phyloP scores from a whole-genome alignment of 331 rosid genomes.

The Quercus phellos region DNA sequence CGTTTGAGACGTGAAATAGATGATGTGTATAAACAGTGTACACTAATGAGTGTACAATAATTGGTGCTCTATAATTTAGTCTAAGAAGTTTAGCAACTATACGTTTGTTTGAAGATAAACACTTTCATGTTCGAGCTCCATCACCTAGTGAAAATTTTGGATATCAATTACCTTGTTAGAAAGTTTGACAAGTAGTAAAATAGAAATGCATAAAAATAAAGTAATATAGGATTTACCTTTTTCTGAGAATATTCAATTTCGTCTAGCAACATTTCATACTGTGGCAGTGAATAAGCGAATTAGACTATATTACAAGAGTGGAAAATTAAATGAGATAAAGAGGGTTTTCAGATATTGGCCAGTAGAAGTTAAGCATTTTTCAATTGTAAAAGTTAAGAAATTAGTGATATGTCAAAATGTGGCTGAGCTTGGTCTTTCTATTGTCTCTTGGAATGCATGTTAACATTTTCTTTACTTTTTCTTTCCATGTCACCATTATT shows the following conservation, averaged over 20 bases:
- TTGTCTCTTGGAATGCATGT: neutral
- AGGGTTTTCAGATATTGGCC: neutral
- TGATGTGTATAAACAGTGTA: too few relatives aligned
- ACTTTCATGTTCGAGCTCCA: constrained; percentile 83
- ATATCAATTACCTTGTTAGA: neutral
- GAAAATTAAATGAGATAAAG: neutral
- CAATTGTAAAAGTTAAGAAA: too few relatives aligned
- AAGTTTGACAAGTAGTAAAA: neutral
- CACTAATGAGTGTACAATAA: too few relatives aligned
- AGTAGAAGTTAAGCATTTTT: too few relatives aligned
- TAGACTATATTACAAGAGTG: neutral
- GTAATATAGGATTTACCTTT: constrained; percentile 41
- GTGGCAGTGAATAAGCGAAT: constrained; percentile 2
- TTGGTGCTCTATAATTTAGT: neutral
- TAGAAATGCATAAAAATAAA: neutral
- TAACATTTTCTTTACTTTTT: constrained; percentile 38
- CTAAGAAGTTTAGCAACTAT: neutral
- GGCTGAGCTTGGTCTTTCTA: too few relatives aligned
- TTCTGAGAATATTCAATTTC: constrained; percentile 85
- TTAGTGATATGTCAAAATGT: too few relatives aligned
- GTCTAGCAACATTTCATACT: constrained; percentile 81
- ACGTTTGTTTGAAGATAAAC: constrained; percentile 75
- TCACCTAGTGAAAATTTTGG: constrained; percentile 39
- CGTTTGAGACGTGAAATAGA: too few relatives aligned
- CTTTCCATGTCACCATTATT: constrained; percentile 60